These are phyloP conservation scores for Amborella trichopoda DNA, from an alignment of 164 flowering plant species.

Conservation along the genomic window DNA sequence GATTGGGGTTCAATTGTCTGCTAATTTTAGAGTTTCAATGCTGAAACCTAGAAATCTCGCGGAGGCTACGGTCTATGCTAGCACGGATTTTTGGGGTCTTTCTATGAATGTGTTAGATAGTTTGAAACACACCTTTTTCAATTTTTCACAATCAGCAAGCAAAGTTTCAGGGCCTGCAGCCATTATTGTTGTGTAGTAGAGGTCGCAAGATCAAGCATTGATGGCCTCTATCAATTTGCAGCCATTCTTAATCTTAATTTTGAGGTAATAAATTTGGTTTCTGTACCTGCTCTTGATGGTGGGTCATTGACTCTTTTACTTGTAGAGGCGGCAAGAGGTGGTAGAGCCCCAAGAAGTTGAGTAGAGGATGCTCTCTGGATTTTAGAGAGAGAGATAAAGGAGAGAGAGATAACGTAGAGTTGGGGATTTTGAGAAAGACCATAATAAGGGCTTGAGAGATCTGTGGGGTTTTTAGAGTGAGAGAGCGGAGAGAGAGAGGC, in stretches of 20 bases:
- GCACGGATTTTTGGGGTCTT: slow-evolving; percentile 73
- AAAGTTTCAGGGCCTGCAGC: slow-evolving; percentile 96
- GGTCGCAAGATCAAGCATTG: slow-evolving; percentile 81
- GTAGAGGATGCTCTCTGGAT: slow-evolving; percentile 88
- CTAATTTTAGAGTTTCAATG: slow-evolving; percentile 56
- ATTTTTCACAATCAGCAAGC: slow-evolving; percentile 77
- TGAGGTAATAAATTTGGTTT: slow-evolving; percentile 90
- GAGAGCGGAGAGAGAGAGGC: no score
- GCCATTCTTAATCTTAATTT: slow-evolving; percentile 83
- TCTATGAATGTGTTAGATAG: slow-evolving; percentile 66
- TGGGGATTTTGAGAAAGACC: no score
- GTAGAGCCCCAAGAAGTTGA: slow-evolving; percentile 78
- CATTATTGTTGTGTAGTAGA: slow-evolving; percentile 97
- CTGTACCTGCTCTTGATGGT: slow-evolving; percentile 94
- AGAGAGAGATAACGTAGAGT: no score
- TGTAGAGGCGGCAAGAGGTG: slow-evolving; percentile 87
- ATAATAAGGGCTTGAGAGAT: no score
- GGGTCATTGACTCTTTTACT: slow-evolving; percentile 79
- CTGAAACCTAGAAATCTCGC: slow-evolving; percentile 31
- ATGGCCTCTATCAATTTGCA: slow-evolving; percentile 91
- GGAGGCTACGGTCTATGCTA: slow-evolving; percentile 44
- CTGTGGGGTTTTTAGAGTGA: no score
- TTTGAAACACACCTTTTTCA: slow-evolving; percentile 73
- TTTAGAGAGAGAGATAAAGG: no score
- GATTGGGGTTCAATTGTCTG: slow-evolving; percentile 86